phyloP scores from a whole-genome alignment of 1,139 yeast genomes.

The Casaregolazyma suthepensis region DNA sequence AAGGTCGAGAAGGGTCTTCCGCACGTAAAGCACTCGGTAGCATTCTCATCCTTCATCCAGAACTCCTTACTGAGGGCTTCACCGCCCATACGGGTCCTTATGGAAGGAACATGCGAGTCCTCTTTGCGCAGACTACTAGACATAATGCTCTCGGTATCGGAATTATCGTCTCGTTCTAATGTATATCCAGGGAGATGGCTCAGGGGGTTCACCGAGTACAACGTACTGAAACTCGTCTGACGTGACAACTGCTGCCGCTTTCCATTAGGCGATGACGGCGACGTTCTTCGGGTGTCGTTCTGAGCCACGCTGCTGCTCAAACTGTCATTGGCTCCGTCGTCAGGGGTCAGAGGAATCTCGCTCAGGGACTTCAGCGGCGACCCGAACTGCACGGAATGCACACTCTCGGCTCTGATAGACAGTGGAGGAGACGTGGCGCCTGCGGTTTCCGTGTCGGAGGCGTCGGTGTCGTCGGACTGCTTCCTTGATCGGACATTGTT shows the following conservation, averaged over 20 bases:
- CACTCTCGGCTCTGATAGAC: background rate
- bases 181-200: conserved; percentile 27
- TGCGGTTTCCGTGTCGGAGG: conserved; percentile 4
- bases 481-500: conserved; percentile 23
- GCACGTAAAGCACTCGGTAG: conserved; percentile 74
- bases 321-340: background rate
- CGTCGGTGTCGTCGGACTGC: background rate
- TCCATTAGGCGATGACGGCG: background rate
- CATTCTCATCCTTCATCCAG: conserved; percentile 91
- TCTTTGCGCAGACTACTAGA: conserved; percentile 15
- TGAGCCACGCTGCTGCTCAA: background rate
- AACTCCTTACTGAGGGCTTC: conserved; percentile 46
- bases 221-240: conserved; percentile 21
- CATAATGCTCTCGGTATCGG: conserved; percentile 28
- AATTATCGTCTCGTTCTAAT: conserved; percentile 25
- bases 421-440: background rate
- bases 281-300: background rate
- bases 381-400: background rate
- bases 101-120: background rate
- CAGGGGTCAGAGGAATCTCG: background rate
- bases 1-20: conserved; percentile 60
- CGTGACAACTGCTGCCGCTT: conserved; percentile 16
- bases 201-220: conserved; percentile 21
- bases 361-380: background rate
- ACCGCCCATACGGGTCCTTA: conserved; percentile 19